Evolutionary conservation across 108 stramenopile genomes (phyloP), one percentile per base, ranked within the genome.

Genomic region (Parietichytrium sp.): DNA sequence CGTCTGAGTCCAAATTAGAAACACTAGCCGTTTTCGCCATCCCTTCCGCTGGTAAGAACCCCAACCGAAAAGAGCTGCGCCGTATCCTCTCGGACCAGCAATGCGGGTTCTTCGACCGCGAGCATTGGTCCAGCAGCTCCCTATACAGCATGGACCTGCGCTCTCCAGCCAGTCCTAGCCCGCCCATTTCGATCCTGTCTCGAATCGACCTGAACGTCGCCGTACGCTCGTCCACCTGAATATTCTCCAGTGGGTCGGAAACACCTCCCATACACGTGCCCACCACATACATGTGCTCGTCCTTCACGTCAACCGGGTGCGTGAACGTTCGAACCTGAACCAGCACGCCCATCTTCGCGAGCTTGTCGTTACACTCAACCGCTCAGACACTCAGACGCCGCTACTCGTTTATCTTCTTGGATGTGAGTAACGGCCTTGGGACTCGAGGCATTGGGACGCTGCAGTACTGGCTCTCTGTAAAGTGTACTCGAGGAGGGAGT

Each of bases 81-180:
- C 61, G 61, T 6, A 72, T 42, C 10, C 61, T 33, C 20, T 72
- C 13, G 6, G 61, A 45, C 61, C 61, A 72, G 15, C 33, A 6
- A 25, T 72, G 61, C 29, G 61, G 61, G 61, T 72, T 72, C 61
- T 72, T 72, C 6, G 61, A 33, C 15, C 45, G 61, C 61, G 36
- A 33, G 3, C 61, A 72, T 42, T 72, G 38, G 45, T 45, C 36
- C 20, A 72, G 42, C 36, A 72, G 36, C 20, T 72, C 61, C 0
- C 61, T 33, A 27, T 45, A 72, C 0, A 72, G 61, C 33, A 42
- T 72, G 16, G 61, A 72, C 6, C 61, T 33, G 23, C 61, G 36
- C 0, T 42, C 61, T 10, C 61, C 61, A n/a, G 61, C 36, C 42
- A 42, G 36, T 10, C 61, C 61, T 15, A 42, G 38, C 13, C 45